Evolutionary conservation across 495 filamentous ascomycete species (phyloP).

Genomic region (Emericellopsis terricola): DNA sequence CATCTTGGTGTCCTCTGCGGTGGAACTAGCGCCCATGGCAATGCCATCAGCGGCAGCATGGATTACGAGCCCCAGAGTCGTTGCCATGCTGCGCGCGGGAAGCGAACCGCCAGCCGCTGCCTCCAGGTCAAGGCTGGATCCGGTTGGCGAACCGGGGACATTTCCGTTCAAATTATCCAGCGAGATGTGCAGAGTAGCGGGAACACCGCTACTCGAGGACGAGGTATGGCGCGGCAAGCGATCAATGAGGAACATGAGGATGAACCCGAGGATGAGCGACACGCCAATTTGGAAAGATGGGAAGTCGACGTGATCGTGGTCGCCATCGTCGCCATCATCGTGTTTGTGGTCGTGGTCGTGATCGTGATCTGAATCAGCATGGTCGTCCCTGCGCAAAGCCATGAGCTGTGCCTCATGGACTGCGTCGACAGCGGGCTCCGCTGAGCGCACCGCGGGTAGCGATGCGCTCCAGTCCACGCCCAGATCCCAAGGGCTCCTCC

Average conservation of each 20-base stretch:
- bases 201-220: conserved; percentile 30
- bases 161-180: conserved; percentile 43
- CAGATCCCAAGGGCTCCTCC: conserved; percentile 1
- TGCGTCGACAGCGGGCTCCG: not conserved
- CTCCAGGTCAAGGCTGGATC: conserved; percentile 15
- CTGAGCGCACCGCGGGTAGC: conserved; percentile 1
- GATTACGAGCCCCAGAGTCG: conserved; percentile 86
- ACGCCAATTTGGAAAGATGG: conserved; percentile 56
- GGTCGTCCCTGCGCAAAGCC: not conserved
- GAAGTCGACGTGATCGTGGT: conserved; percentile 14
- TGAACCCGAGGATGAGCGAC: conserved; percentile 73
- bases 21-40: conserved; percentile 74
- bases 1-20: conserved; percentile 49
- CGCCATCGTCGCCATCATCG: conserved; percentile 10
- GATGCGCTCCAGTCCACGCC: no score
- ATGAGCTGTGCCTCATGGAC: not conserved
- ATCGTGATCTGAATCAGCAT: not conserved
- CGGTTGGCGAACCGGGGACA: conserved; percentile 20
- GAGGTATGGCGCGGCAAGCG: conserved; percentile 58
- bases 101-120: conserved; percentile 30
- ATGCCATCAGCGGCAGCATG: conserved; percentile 95
- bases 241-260: conserved; percentile 95
- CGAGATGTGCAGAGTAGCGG: conserved; percentile 50
- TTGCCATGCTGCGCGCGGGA: conserved; percentile 38
- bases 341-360: conserved; percentile 6